Base-by-base conservation (phyloP, 78 protist species). In the Isochrysis galbana region DNA sequence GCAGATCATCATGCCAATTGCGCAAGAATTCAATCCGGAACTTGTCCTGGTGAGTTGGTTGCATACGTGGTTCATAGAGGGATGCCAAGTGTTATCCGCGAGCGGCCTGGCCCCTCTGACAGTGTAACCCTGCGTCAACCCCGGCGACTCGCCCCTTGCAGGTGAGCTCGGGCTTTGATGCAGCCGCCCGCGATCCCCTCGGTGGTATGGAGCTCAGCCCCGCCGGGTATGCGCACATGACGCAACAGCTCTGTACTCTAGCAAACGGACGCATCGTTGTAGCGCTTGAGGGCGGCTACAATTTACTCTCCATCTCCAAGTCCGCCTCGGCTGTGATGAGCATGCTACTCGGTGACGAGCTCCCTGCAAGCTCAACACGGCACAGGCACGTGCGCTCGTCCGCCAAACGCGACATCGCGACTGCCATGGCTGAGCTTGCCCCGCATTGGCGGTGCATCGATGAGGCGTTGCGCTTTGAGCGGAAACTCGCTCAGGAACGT, bases 201-300 rank as follows among this genome's bases (percentile, higher is more conserved):
- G 74, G 74, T 19, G 74, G 74, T 2, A 34, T 7, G 87, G 46
- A 78, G 14, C 90, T 95, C 32, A 44, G 95, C 19, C 93, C 96
- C 11, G 41, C 54, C 14, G 77, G 95, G 25, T 94, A 74, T 38
- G 74, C 54, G 42, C 84, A 34, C 47, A 90, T 94, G 93, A 90
- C 95, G 5, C 42, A 39, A 32, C 29, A 87, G 47, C 45, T 95
- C 5, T 0, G 25, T 26, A 4, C 47, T 36, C 90, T 54, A 1
- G 91, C 94, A 1, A n/a, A 32, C 72, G 94, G 94, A 3, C 38
- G 61, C 34, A 19, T 93, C 22, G 90, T 94, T 34, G 55, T 90
- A 38, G 92, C 88, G 29, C 96, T 94, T 32, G 96, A 94, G 72
- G 96, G 96, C 23, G 96, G 96, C 29, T 94, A 94, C 90, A 91